phyloP scores from a whole-genome alignment of 2,329 filamentous ascomycete species.

The Colletotrichum limetticola region DNA sequence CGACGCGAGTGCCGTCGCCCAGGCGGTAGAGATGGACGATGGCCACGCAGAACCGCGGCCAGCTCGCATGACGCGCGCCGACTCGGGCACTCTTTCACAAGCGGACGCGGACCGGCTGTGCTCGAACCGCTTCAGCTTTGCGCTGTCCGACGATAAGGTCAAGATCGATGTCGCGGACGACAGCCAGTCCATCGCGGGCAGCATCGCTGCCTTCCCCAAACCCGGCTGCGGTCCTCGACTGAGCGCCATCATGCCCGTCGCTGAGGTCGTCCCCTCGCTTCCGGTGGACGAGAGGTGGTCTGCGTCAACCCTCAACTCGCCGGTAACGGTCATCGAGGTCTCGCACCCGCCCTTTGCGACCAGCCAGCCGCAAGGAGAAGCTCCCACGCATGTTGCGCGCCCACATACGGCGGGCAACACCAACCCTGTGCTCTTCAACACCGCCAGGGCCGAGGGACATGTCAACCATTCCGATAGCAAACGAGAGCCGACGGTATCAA shows the following conservation, averaged over 20 bases:
- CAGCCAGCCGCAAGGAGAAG: not conserved
- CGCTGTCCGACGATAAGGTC: not conserved
- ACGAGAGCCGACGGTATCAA: not conserved
- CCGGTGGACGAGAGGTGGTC: constrained; percentile 32
- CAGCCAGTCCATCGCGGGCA: constrained; percentile 24
- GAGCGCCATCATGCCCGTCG: constrained; percentile 52
- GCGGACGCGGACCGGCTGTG: constrained; percentile 28
- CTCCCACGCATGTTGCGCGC: constrained; percentile 6
- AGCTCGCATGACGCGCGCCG: constrained; percentile 16
- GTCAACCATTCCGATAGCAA: not conserved
- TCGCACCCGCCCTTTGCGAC: constrained; percentile 2
- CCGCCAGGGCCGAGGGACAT: not conserved
- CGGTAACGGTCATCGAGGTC: constrained; percentile 15
- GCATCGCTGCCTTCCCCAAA: constrained; percentile 15
- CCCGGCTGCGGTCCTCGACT: constrained; percentile 39
- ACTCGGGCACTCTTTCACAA: constrained; percentile 34
- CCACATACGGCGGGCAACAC: constrained; percentile 8
- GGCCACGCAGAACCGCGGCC: not conserved
- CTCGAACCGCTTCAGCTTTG: constrained; percentile 19
- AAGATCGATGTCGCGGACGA: not conserved
- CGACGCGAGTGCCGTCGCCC: constrained; percentile 6
- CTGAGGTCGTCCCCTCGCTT: constrained; percentile 44
- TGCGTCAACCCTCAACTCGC: constrained; percentile 29
- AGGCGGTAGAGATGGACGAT: not conserved
- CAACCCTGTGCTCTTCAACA: not conserved